A percentile compares a stretch with the other conserved stretches of the same genome.
Conservation (phyloP, 83 land plant species). For the Larix sibirica region DNA sequence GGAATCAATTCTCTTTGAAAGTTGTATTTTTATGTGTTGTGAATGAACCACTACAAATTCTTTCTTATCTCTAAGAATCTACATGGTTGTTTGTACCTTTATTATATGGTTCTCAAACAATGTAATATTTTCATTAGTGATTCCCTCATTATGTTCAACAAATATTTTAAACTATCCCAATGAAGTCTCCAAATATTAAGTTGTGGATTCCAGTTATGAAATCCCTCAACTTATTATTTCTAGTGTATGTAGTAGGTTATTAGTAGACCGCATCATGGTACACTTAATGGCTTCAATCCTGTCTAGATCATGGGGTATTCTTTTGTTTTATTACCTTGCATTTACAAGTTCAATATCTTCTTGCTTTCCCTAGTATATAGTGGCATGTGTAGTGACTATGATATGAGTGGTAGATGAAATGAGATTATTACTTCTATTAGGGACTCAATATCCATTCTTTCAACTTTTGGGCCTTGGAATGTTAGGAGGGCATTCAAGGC, state of each 20-base stretch:
- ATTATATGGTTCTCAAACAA: constrained; percentile 62
- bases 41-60: constrained; percentile 62
- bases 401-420: no score
- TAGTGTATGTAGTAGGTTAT: constrained; percentile 55
- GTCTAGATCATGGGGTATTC: constrained; percentile 6
- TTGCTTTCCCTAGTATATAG: no score
- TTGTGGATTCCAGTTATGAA: constrained; percentile 67
- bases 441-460: no score
- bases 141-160: constrained; percentile 52
- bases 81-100: constrained; percentile 78
- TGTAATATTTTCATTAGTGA: constrained; percentile 67
- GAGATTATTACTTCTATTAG: no score
- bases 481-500: no score
- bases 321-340: constrained; percentile 17
- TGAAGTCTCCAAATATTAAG: constrained; percentile 54
- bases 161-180: constrained; percentile 58
- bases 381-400: no score
- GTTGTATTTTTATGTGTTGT: constrained; percentile 53
- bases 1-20: constrained; percentile 25
- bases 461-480: no score
- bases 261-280: constrained; percentile 65
- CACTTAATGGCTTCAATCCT: constrained; percentile 58
- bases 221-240: constrained; percentile 69
- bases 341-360: neutral
- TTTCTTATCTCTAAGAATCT: constrained; percentile 66